Base-by-base conservation (phyloP, 345 rosid genomes). In the Corchorus olitorius region DNA sequence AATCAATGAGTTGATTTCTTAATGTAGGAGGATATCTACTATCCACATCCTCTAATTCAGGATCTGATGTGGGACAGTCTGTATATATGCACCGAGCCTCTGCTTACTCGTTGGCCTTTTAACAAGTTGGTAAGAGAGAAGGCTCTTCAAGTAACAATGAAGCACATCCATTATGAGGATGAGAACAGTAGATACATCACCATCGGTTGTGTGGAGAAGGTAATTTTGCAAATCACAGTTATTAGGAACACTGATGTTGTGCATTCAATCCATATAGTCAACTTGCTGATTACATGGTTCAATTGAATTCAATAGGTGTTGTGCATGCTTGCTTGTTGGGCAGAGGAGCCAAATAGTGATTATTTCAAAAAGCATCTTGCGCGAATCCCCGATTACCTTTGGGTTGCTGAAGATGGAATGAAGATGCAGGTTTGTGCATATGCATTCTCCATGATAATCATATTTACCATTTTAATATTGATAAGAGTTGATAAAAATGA, bases 371-470 rank as follows among this genome's bases (percentile, higher is more conserved):
- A 92, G 68, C 99, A 95, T 79, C 89, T 94, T 27, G 68, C 96
- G 45, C 86, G 98, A 80, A 76, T 93, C 35, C 79, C 93, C 0
- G 99, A 95, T 81, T 95, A 88, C 76, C 65, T 92, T 58, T 95
- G 97, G 99, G 82, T 93, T 71, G 98, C 92, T 59, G 98, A 95
- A 83, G 99, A 95, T 83, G 99, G 98, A 80, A 90, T 95, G 89
- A 95, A 93, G 84, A 85, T 92, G 92, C 94, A 91, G 92, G 94
- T 80, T 35, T n/a, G 79, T 75, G 49, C 50, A 58, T 58, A 74
- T 70, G 48, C 41, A 69, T 54, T 55, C 67, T 48, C 53, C 33
- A 56, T 65, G 66, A 58, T 56, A 6, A 2, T 15, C 2, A 3
- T 43, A 37, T 12, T 17, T 5, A 11, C 17, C 17, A 41, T 4